phyloP scores from a whole-genome alignment of 306 rosid genomes.

The Coriaria nepalensis region DNA sequence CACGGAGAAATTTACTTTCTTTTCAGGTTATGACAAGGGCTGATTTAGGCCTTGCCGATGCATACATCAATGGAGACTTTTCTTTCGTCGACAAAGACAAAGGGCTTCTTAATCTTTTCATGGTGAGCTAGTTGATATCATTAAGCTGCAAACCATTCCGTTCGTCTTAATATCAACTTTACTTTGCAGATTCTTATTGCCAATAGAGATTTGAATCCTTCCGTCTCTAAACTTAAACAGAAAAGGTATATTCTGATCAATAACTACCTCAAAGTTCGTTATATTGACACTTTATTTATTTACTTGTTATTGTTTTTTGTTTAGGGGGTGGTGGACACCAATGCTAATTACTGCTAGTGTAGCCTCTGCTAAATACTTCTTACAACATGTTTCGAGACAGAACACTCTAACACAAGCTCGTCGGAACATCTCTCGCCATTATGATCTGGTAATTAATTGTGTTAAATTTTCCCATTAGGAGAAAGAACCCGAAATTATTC shows the following conservation, averaged over 20 bases:
- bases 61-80: slow-evolving; percentile 63
- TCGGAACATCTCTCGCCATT: slow-evolving; percentile 80
- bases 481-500: neutral
- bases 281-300: neutral
- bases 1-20: neutral
- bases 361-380: slow-evolving; percentile 63
- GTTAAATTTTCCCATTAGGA: neutral
- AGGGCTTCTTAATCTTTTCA: slow-evolving; percentile 52
- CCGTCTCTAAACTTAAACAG: slow-evolving; percentile 32
- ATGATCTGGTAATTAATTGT: slow-evolving; percentile 50
- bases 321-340: slow-evolving; percentile 96
- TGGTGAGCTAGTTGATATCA: slow-evolving; percentile 27
- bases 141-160: slow-evolving; percentile 1
- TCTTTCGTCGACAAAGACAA: slow-evolving; percentile 61
- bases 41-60: slow-evolving; percentile 91
- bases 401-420: slow-evolving; percentile 85
- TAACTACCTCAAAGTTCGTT: neutral
- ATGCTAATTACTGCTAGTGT: slow-evolving; percentile 55
- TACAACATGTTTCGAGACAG: slow-evolving; percentile 57
- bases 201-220: slow-evolving; percentile 49
- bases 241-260: slow-evolving; percentile 27
- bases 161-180: slow-evolving; percentile 6
- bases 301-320: slow-evolving; percentile 10
- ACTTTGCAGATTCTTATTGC: slow-evolving; percentile 66
- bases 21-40: slow-evolving; percentile 77